Conservation (phyloP, 768 basidiomycete species). For the Auriscalpium vulgare region DNA sequence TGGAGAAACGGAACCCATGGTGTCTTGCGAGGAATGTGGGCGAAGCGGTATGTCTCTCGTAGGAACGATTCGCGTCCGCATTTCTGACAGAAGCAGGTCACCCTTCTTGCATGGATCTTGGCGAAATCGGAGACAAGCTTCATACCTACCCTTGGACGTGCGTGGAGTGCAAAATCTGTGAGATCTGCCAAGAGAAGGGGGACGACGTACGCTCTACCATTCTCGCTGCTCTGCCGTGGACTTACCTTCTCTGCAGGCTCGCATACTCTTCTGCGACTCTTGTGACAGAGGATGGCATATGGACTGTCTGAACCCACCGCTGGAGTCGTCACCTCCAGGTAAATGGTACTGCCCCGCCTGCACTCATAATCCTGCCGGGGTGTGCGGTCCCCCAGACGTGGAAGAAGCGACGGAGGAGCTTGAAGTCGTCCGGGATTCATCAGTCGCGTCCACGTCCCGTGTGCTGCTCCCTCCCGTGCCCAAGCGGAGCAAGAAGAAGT, state of each 20-base stretch:
- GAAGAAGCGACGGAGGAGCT: not conserved
- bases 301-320: constrained; percentile 68
- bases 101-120: constrained; percentile 73
- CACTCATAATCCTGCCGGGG: constrained; percentile 11
- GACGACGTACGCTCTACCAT: constrained; percentile 56
- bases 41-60: constrained; percentile 55
- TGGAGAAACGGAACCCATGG: constrained; percentile 56
- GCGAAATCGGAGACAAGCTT: constrained; percentile 50
- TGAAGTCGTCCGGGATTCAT: constrained; percentile 23
- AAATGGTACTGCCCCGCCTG: constrained; percentile 72
- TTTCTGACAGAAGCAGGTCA: constrained; percentile 47
- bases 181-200: constrained; percentile 76
- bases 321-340: constrained; percentile 65
- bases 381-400: constrained; percentile 9
- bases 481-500: constrained; percentile 11
- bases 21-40: constrained; percentile 76
- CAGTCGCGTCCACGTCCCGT: constrained; percentile 37
- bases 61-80: not conserved
- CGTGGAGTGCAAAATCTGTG: constrained; percentile 87
- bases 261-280: constrained; percentile 85
- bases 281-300: constrained; percentile 94
- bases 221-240: constrained; percentile 13
- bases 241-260: constrained; percentile 38
- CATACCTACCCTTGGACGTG: constrained; percentile 80
- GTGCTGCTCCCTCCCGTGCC: constrained; percentile 11